phyloP scores from a whole-genome alignment of 2,329 filamentous ascomycete genomes.

The Cylindrodendrum hubeiense region DNA sequence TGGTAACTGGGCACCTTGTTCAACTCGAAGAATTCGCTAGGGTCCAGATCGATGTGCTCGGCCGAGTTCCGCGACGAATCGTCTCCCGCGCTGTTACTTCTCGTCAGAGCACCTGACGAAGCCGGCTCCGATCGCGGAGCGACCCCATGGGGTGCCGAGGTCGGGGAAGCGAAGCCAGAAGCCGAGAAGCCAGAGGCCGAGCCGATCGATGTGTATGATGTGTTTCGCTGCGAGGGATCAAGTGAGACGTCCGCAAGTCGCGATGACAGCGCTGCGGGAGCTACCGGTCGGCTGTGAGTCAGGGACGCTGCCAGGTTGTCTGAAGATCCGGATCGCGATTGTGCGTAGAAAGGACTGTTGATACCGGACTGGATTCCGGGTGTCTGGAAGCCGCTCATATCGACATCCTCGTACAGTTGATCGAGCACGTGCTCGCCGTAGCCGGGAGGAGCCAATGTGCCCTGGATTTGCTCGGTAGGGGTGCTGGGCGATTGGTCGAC shows the following conservation, averaged over 20 bases:
- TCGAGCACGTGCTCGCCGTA: conserved; percentile 94
- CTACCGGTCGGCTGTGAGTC: conserved; percentile 46
- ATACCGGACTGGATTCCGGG: conserved; percentile 78
- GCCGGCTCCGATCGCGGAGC: conserved; percentile 55
- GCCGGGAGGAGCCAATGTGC: conserved; percentile 84
- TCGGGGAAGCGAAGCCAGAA: conserved; percentile 59
- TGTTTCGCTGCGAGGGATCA: conserved; percentile 59
- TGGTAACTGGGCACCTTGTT: conserved; percentile 83
- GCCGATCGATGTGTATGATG: conserved; percentile 59
- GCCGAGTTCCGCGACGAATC: conserved; percentile 66
- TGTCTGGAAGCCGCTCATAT: conserved; percentile 84
- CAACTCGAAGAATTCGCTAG: conserved; percentile 72
- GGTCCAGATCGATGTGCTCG: conserved; percentile 68
- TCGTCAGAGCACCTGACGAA: conserved; percentile 61
- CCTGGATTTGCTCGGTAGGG: conserved; percentile 63
- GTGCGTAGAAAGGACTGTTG: conserved; percentile 81
- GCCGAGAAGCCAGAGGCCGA: no score
- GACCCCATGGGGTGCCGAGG: conserved; percentile 51
- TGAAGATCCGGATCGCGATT: conserved; percentile 79
- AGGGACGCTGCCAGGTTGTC: conserved; percentile 79
- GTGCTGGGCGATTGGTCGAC: conserved; percentile 68
- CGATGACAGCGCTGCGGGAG: conserved; percentile 70
- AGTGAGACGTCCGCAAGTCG: conserved; percentile 78
- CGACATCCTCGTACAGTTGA: conserved; percentile 89
- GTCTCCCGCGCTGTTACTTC: conserved; percentile 66